Conservation (phyloP, 768 basidiomycete genomes). For the Tephrocybe sp. region DNA sequence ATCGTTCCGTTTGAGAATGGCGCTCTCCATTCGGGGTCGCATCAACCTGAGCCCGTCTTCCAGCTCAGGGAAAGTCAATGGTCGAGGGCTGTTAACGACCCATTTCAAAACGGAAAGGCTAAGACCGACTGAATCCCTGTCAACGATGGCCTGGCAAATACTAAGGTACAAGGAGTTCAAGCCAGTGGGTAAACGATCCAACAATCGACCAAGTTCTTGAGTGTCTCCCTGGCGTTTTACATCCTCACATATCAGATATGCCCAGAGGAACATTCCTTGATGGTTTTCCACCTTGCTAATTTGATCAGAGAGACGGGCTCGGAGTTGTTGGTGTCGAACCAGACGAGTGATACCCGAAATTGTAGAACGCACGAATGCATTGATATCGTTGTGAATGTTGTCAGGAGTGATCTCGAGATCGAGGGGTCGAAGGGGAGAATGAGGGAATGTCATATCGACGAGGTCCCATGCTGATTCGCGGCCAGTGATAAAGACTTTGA, state of each 20-base stretch:
- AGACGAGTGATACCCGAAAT: not conserved
- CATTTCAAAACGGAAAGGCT: not conserved
- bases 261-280: conserved; percentile 9
- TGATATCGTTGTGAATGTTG: conserved; percentile 1
- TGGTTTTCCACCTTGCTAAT: conserved; percentile 1
- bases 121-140: not conserved
- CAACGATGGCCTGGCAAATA: not conserved
- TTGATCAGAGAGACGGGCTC: not conserved
- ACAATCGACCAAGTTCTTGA: not conserved
- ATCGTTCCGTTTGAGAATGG: not conserved
- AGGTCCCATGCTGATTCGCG: not conserved
- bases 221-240: not conserved
- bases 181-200: conserved; percentile 2
- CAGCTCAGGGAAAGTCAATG: not conserved
- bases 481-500: not conserved
- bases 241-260: conserved; percentile 4
- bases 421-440: not conserved
- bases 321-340: not conserved
- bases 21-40: not conserved
- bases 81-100: not conserved
- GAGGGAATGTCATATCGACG: not conserved
- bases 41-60: not conserved
- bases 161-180: not conserved
- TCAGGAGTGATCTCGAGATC: conserved; percentile 1
- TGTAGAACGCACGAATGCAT: not conserved